Evolutionary conservation across 78 protist species (phyloP), one percentile per base, ranked within the genome.

Genomic region (Dictyostelium purpureum): DNA sequence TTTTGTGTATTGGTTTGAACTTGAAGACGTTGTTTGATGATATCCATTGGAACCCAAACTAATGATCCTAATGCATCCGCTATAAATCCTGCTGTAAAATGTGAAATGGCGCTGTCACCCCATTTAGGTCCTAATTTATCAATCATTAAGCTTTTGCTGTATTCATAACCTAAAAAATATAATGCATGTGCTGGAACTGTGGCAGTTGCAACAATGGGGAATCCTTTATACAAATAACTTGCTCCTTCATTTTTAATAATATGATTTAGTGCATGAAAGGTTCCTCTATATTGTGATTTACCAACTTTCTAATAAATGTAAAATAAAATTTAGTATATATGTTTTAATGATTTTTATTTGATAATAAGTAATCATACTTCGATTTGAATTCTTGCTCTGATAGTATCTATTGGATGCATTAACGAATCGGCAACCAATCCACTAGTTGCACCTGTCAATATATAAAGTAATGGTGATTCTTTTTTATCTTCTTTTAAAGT

Each of bases 141-240:
- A 5, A 26, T 26, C 61, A 92, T 28, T 35, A 74, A 26, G 21
- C 33, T 37, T 74, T 82, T 79, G 37, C 88, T 49, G 43, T 71
- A 49, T 63, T 92, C 95, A 43, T 92, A 92, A 16, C 95, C 95
- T 38, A 45, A 83, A 77, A 92, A 92, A 31, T 92, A 92, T 43
- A 92, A 56, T 16, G 95, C 95, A 69, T 92, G 95, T 43, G 95
- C 95, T 21, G 95, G 95, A n/a, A 92, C 87, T 9, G 95, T 92
- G 28, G 93, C 80, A 14, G 87, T 73, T 4, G 66, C 87, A 5
- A 82, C 95, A 45, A 82, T 82, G 18, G 95, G 89, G 28, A 92
- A 82, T 45, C 95, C 95, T 40, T 82, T 79, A 61, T 92, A 92
- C 6, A 92, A 31, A 74, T 59, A 83, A 31, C 52, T 38, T 11